phyloP scores from a whole-genome alignment of 768 basidiomycete species.

The Phylloporus arenicola region DNA sequence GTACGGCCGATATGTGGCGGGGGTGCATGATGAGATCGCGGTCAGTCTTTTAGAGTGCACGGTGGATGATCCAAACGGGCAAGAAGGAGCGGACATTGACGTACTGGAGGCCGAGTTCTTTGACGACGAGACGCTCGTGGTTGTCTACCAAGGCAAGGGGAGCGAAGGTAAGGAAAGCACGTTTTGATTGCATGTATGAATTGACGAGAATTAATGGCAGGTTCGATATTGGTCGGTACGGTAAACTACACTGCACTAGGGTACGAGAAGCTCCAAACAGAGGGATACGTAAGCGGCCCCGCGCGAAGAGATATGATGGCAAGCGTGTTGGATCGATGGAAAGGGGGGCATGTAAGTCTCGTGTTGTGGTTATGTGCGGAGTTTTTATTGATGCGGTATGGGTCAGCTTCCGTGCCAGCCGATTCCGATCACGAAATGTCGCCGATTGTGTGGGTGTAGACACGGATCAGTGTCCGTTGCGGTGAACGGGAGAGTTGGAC shows the following conservation, averaged over 20 bases:
- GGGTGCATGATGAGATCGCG: slow-evolving; percentile 37
- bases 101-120: slow-evolving; percentile 72
- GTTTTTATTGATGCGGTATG: slow-evolving; percentile 29
- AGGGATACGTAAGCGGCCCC: slow-evolving; percentile 47
- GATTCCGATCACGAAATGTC: slow-evolving; percentile 52
- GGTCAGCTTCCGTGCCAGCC: slow-evolving; percentile 44
- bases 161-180: slow-evolving; percentile 40
- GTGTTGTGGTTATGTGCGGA: slow-evolving; percentile 29
- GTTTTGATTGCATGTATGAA: slow-evolving; percentile 17
- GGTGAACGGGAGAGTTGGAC: slow-evolving; percentile 69
- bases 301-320: slow-evolving; percentile 64
- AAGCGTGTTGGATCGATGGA: slow-evolving; percentile 50
- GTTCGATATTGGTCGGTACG: slow-evolving; percentile 55
- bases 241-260: slow-evolving; percentile 55
- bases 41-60: slow-evolving; percentile 50
- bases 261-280: slow-evolving; percentile 49
- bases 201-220: slow-evolving; percentile 38
- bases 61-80: slow-evolving; percentile 24
- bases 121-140: slow-evolving; percentile 64
- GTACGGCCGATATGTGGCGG: slow-evolving; percentile 38
- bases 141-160: slow-evolving; percentile 52
- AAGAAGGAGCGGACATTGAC: slow-evolving; percentile 36
- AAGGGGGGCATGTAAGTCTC: slow-evolving; percentile 58
- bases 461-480: slow-evolving; percentile 53
- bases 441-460: slow-evolving; percentile 49